Base-by-base conservation (phyloP, 2,329 filamentous ascomycete genomes). In the Coniella lustricola region DNA sequence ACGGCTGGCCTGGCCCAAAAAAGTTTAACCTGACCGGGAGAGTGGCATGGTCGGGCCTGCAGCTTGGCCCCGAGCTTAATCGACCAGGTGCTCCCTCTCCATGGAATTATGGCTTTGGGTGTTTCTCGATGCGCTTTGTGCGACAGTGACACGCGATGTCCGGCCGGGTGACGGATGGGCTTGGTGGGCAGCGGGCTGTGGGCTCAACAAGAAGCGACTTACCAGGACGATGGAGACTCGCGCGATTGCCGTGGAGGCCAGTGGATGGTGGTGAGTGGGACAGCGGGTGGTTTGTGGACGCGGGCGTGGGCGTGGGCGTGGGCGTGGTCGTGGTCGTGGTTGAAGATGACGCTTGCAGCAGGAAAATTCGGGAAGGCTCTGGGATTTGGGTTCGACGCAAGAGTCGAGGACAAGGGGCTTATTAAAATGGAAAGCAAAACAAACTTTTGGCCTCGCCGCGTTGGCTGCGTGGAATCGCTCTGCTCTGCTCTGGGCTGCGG, bases 381-480 rank as follows among this genome's bases (percentile, higher is more conserved):
- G 35, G 44, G 44, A 22, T 38, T 31, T 14, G 16, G 32, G 41
- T 21, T 40, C 35, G 29, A 46, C 33, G 25, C n/a, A 42, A 49
- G 49, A 41, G 32, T 46, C 48, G 51, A 53, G 51, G 51, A 53
- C 51, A 53, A 50, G 51, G 51, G 51, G 48, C 48, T 44, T 53
- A 45, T 53, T 53, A 50, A 45, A 53, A 53, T 44, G 46, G 40
- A 42, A 42, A 18, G 40, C 21, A 45, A 53, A 53, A 40, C 44
- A 47, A 41, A 41, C 38, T 41, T 25, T 41, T 29, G 25, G 25
- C 25, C 25, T 29, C 25, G 25, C 25, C 5, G 25, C 25, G 25
- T 10, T 5, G 44, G 44, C 44, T 35, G 33, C 10, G 37, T 39
- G 4, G 37, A 21, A 32, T 17, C 13, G 25, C n/a, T n/a, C n/a